Evolutionary conservation across 2,329 filamentous ascomycete species (phyloP).

Genomic region (Colletotrichum sp.): DNA sequence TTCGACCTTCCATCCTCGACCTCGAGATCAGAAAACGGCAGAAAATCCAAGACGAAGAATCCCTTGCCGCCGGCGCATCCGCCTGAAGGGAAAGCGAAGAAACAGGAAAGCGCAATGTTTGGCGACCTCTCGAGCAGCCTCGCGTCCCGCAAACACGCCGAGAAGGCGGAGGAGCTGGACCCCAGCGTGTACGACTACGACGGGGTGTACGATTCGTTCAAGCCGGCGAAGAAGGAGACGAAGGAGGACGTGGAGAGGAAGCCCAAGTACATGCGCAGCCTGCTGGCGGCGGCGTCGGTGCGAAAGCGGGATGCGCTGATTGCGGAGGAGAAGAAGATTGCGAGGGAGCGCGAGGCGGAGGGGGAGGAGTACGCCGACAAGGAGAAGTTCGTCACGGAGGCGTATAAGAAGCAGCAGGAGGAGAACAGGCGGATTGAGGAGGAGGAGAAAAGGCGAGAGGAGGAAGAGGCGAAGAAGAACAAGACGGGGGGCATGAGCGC

Average conservation of each 20-base stretch:
- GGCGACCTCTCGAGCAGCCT: conserved; percentile 71
- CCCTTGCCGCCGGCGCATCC: conserved; percentile 37
- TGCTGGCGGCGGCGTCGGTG: conserved; percentile 75
- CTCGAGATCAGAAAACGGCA: conserved; percentile 29
- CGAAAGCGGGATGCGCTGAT: conserved; percentile 80
- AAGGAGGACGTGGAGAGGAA: conserved; percentile 62
- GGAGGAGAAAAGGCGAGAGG: conserved; percentile 71
- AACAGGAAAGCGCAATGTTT: conserved; percentile 52
- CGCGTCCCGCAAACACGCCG: conserved; percentile 66
- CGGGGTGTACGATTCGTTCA: conserved; percentile 78
- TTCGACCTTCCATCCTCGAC: conserved; percentile 34
- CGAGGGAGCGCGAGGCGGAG: conserved; percentile 78
- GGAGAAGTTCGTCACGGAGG: conserved; percentile 85
- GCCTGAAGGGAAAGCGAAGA: conserved; percentile 47
- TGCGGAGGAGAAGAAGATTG: conserved; percentile 80
- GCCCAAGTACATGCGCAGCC: conserved; percentile 79
- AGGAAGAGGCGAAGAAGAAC: conserved; percentile 68
- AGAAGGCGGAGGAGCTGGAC: conserved; percentile 71
- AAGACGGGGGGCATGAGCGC: conserved; percentile 75
- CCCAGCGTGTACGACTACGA: conserved; percentile 87
- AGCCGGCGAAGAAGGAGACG: conserved; percentile 63
- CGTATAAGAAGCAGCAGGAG: conserved; percentile 82
- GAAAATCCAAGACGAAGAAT: conserved; percentile 37
- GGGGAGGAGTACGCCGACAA: conserved; percentile 83
- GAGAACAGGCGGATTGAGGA: conserved; percentile 74